phyloP scores from a whole-genome alignment of 1,284 basidiomycete genomes.

The Stereum hirsutum region DNA sequence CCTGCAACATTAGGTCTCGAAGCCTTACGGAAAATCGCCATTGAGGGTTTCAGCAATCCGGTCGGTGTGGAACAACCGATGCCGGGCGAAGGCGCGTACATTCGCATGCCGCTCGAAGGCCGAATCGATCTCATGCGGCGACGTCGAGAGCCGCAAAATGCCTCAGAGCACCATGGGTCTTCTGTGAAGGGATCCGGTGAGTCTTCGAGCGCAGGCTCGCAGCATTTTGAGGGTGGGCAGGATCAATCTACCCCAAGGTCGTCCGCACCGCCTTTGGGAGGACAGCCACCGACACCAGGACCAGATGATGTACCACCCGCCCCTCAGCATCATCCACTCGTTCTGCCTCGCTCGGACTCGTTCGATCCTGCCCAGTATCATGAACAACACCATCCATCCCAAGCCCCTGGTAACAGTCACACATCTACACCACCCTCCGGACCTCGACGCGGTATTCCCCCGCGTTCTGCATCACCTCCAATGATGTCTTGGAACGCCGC shows the following conservation, averaged over 20 bases:
- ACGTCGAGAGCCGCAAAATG: slow-evolving; percentile 11
- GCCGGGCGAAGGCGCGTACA: slow-evolving; percentile 60
- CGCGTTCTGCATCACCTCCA: slow-evolving; percentile 40
- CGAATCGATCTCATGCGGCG: slow-evolving; percentile 78
- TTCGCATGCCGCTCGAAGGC: slow-evolving; percentile 76
- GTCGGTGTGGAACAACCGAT: slow-evolving; percentile 4
- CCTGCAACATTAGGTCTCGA: slow-evolving; percentile 51
- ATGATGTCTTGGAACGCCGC: slow-evolving; percentile 62
- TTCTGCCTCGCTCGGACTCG: slow-evolving; percentile 18
- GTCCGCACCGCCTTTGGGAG: too few species aligned
- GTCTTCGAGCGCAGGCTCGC: slow-evolving; percentile 17
- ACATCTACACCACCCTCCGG: background rate
- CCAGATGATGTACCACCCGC: slow-evolving; percentile 40
- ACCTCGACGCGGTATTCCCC: slow-evolving; percentile 15
- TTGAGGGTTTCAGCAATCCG: slow-evolving; percentile 38
- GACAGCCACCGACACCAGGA: slow-evolving; percentile 47
- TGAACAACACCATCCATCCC: too few species aligned
- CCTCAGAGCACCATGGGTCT: background rate
- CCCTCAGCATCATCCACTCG: slow-evolving; percentile 25
- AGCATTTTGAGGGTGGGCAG: slow-evolving; percentile 12
- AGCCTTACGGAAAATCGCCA: slow-evolving; percentile 58
- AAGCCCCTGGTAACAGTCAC: too few species aligned
- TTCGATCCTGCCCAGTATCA: too few species aligned
- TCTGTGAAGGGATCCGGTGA: slow-evolving; percentile 1
- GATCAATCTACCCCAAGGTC: too few species aligned